Evolutionary conservation across 1,284 basidiomycete species (phyloP).

Genomic region (Puccinia polysora): DNA sequence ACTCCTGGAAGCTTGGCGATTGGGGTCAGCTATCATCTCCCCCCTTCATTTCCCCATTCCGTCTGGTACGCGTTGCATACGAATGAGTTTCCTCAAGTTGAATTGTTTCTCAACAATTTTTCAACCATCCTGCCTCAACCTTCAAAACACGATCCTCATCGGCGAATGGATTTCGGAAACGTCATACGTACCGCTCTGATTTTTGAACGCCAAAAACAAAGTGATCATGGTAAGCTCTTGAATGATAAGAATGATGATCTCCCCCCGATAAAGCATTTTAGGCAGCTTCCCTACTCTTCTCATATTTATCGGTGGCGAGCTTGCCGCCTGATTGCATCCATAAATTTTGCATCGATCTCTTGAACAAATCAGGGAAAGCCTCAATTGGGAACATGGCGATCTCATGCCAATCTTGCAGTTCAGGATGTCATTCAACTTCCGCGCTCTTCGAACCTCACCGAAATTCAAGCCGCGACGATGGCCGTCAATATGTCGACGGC

Average conservation of each 20-base stretch:
- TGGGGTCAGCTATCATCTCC: conserved; percentile 55
- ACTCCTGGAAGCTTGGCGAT: conserved; percentile 60
- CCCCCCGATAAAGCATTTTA: no score
- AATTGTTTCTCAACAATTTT: background rate
- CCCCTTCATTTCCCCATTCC: no score
- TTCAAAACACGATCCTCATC: background rate
- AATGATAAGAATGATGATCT: no score
- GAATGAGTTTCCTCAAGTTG: no score
- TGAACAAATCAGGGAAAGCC: conserved; percentile 40
- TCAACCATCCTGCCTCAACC: conserved; percentile 51
- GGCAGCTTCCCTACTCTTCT: no score
- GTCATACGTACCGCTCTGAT: background rate
- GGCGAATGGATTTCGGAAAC: background rate
- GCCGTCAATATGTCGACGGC: conserved; percentile 78
- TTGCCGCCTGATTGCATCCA: background rate
- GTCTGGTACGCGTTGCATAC: background rate
- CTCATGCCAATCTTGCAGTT: conserved; percentile 59
- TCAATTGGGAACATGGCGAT: conserved; percentile 68
- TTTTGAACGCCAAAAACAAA: conserved; percentile 50
- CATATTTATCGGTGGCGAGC: no score
- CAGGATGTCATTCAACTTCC: conserved; percentile 65
- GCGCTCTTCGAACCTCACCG: conserved; percentile 55
- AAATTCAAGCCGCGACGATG: conserved; percentile 68
- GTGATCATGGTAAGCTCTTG: conserved; percentile 56
- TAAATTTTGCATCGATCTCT: background rate